phyloP scores from a whole-genome alignment of 2,329 filamentous ascomycete species.

The Lomentospora prolificans region DNA sequence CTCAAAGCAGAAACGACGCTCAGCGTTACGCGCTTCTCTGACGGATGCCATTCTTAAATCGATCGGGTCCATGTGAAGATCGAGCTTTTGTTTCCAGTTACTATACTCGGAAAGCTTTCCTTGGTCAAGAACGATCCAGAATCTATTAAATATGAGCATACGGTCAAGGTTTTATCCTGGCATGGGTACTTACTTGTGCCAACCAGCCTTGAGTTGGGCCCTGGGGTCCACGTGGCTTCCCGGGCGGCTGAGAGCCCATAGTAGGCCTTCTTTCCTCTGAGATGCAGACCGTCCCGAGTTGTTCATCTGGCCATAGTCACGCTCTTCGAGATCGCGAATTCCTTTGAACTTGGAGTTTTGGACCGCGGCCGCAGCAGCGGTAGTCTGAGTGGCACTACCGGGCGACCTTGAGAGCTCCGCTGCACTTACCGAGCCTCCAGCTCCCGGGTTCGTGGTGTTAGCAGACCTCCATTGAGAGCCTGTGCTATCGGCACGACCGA shows the following conservation, averaged over 20 bases:
- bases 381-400: conserved; percentile 37
- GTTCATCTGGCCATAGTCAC: conserved; percentile 46
- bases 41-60: conserved; percentile 96
- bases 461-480: conserved; percentile 46
- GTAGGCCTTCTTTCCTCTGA: conserved; percentile 81
- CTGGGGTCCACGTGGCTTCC: conserved; percentile 93
- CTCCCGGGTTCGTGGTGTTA: conserved; percentile 39
- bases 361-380: conserved; percentile 40
- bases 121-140: conserved; percentile 97
- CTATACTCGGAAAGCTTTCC: conserved; percentile 96
- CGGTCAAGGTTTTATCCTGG: not conserved
- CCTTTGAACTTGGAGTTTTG: conserved; percentile 68
- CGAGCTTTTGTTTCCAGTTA: conserved; percentile 97
- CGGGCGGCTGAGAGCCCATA: conserved; percentile 90
- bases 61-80: conserved; percentile 96
- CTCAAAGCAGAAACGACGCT: conserved; percentile 94
- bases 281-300: conserved; percentile 49
- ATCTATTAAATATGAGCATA: conserved; percentile 52
- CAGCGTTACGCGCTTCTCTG: conserved; percentile 86
- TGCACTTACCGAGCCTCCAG: conserved; percentile 16
- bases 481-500: conserved; percentile 65
- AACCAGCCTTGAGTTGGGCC: conserved; percentile 78
- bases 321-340: conserved; percentile 84
- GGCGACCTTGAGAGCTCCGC: conserved; percentile 47
- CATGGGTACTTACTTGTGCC: conserved; percentile 74